A percentile compares a stretch with the other conserved stretches of the same genome.
These are phyloP conservation scores for Circinella minor DNA, from an alignment of 371 early-diverging fungal species.

Conservation along the genomic window DNA sequence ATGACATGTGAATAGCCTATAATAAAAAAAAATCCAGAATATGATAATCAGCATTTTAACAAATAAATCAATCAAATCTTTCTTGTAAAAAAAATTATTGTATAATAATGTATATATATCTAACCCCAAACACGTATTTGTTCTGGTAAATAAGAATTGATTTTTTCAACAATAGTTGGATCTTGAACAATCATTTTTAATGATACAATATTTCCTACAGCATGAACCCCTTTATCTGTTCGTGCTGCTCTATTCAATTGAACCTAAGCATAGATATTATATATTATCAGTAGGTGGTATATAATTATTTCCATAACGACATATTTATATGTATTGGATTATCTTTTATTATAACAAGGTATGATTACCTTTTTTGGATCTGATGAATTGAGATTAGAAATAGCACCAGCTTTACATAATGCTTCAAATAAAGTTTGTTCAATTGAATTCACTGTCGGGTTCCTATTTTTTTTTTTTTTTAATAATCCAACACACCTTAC, in stretches of 20 bases:
- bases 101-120: neutral
- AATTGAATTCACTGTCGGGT: conserved; percentile 75
- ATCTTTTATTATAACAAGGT: conserved; percentile 3
- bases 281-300: too few relatives aligned
- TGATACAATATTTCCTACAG: conserved; percentile 94
- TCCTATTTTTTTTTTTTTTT: conserved; percentile 40
- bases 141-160: conserved; percentile 78
- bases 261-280: conserved; percentile 44
- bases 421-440: conserved; percentile 85
- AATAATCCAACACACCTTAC: too few relatives aligned
- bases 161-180: conserved; percentile 65
- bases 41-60: too few relatives aligned
- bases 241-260: conserved; percentile 89
- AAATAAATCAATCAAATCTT: too few relatives aligned
- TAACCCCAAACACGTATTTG: conserved; percentile 89
- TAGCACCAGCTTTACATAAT: conserved; percentile 71
- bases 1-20: conserved; percentile 11
- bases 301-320: too few relatives aligned
- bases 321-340: neutral
- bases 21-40: too few relatives aligned
- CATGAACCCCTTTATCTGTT: conserved; percentile 99
- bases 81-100: too few relatives aligned
- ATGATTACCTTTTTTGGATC: conserved; percentile 76
- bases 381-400: conserved; percentile 76
- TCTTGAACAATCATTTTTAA: conserved; percentile 88